Base-by-base conservation (phyloP, 495 filamentous ascomycete species). In the Filosporella fistucella region DNA sequence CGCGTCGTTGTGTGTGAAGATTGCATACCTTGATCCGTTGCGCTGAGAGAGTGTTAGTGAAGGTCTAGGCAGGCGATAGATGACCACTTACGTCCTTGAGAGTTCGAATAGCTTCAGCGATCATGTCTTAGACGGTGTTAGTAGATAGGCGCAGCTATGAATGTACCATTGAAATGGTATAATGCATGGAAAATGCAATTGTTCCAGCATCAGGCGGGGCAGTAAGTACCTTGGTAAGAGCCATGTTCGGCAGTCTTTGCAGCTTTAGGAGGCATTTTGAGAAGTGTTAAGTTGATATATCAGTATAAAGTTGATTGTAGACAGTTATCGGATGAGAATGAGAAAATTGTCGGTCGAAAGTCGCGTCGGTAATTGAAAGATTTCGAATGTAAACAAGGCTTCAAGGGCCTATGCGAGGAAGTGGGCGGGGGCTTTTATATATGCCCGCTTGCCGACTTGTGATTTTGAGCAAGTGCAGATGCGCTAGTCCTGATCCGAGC, bases 11-110 rank as follows among this genome's bases (percentile, higher is more conserved):
- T 32, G 12, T 2, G 7, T 13, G 72, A 68, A 75, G 76, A 65
- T 75, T 78, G 56, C 78, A 76, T 67, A 84, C 81, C 68, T 84
- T 81, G 58, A 85, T 66, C 81, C 83, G 49, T 56, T 56, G 49
- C 56, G 56, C 40, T 57, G 45, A 32, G 8, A 33, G 23, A 25
- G 28, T 49, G 42, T 51, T 42, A 45, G 50, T 60, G n/a, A 38
- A 59, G 22, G 20, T n/a, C 22, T 11, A 28, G 24, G 2, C 16
- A 22, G 4, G 13, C 17, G 24, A 17, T 16, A 11, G 1, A 33
- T 33, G 54, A 48, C 55, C 63, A 82, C 80, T 74, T 68, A 84
- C 80, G 66, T 74, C 76, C 47, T 59, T 59, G 6, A 59, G 20
- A 40, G 49, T 55, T 54, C 80, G 53, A 60, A 85, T 83, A 44